These are phyloP conservation scores for Coemansia sp. DNA, from an alignment of 192 early-diverging fungal species.

Conservation along the genomic window DNA sequence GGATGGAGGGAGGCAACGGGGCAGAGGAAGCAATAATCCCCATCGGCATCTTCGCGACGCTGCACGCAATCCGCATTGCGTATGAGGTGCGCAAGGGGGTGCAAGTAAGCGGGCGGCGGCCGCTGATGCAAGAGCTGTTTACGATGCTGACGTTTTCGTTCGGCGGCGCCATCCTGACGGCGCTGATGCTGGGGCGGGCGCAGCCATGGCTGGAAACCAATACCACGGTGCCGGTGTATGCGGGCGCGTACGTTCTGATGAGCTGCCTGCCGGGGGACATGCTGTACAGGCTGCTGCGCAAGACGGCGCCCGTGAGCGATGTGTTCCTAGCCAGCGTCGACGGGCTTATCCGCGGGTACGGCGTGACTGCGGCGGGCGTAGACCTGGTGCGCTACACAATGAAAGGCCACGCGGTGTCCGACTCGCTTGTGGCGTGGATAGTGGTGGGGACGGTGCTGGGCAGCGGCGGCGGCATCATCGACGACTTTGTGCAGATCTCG, in stretches of 20 bases:
- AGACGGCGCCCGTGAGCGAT: slow-evolving; percentile 49
- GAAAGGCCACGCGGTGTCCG: slow-evolving; percentile 43
- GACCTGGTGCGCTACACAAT: slow-evolving; percentile 53
- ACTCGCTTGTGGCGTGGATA: slow-evolving; percentile 56
- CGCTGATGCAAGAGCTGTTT: slow-evolving; percentile 50
- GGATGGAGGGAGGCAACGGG: slow-evolving; percentile 22
- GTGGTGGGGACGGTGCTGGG: slow-evolving; percentile 54
- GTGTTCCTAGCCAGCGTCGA: slow-evolving; percentile 55
- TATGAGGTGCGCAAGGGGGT: slow-evolving; percentile 59
- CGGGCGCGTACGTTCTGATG: slow-evolving; percentile 43
- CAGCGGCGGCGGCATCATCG: slow-evolving; percentile 59
- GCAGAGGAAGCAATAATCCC: slow-evolving; percentile 34
- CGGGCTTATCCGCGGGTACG: slow-evolving; percentile 57
- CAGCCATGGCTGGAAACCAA: slow-evolving; percentile 58
- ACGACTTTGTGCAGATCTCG: slow-evolving; percentile 56
- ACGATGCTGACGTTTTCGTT: slow-evolving; percentile 59
- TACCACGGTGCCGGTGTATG: slow-evolving; percentile 48
- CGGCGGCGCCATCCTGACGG: slow-evolving; percentile 56
- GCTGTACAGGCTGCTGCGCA: slow-evolving; percentile 40
- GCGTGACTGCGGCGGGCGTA: slow-evolving; percentile 56
- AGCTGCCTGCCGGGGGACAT: slow-evolving; percentile 45
- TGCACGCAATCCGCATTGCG: slow-evolving; percentile 56
- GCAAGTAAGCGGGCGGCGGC: slow-evolving; percentile 38
- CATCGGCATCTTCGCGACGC: slow-evolving; percentile 56
- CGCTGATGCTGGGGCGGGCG: slow-evolving; percentile 48